Evolutionary conservation across 108 stramenopile genomes (phyloP).

Genomic region (Craspedostauros australis): DNA sequence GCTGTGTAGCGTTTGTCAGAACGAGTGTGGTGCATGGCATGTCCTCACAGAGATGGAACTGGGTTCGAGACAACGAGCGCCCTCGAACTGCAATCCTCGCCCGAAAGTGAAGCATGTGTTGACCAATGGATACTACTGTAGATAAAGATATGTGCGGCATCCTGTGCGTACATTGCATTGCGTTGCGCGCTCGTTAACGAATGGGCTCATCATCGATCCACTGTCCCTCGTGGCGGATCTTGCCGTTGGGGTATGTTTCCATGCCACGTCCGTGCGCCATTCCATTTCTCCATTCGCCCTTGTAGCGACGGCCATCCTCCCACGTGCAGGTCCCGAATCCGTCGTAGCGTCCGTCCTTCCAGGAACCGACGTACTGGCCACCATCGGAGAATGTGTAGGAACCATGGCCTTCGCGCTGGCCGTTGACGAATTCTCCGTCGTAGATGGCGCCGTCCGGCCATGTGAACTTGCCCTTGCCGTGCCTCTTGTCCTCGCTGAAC

Average conservation of each 20-base stretch:
- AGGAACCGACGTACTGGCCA: conserved; percentile 47
- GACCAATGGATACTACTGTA: too few relatives aligned
- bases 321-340: conserved; percentile 49
- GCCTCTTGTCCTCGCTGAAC: conserved; percentile 60
- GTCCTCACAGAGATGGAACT: too few relatives aligned
- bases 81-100: too few relatives aligned
- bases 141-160: too few relatives aligned
- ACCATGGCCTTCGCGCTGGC: conserved; percentile 52
- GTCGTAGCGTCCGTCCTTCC: conserved; percentile 49
- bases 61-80: too few relatives aligned
- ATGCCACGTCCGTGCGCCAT: conserved; percentile 51
- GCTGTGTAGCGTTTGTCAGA: too few relatives aligned
- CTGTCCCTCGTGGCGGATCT: conserved; percentile 46
- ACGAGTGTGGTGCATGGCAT: too few relatives aligned
- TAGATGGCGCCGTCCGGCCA: conserved; percentile 63
- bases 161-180: too few relatives aligned
- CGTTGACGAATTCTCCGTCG: conserved; percentile 47
- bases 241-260: conserved; percentile 50
- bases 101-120: too few relatives aligned
- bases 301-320: conserved; percentile 24
- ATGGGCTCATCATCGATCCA: conserved; percentile 57
- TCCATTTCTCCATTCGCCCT: conserved; percentile 48
- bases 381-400: conserved; percentile 48
- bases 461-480: conserved; percentile 65
- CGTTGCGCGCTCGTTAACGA: conserved; percentile 16